Conservation (phyloP, 2,329 filamentous ascomycete genomes). For the Hymenoscyphus scutula region DNA sequence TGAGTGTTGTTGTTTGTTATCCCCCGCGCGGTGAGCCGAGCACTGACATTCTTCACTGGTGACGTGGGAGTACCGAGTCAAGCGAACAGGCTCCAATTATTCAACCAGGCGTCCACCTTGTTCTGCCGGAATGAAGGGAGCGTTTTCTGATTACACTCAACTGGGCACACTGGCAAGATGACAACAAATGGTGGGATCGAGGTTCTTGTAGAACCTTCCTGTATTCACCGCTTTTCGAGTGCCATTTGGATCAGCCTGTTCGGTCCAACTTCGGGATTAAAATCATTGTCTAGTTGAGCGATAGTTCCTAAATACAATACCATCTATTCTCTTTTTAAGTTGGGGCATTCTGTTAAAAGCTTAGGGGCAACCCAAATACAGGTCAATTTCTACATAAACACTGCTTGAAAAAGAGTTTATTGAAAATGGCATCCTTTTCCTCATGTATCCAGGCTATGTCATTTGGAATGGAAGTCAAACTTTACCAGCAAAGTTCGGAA, state of each 20-base stretch:
- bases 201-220: not conserved
- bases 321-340: not conserved
- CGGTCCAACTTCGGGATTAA: not conserved
- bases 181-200: not conserved
- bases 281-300: not conserved
- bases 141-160: not conserved
- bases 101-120: not conserved
- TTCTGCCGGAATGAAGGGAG: not conserved
- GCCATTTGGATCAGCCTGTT: not conserved
- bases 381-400: not conserved
- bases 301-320: not conserved
- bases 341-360: not conserved
- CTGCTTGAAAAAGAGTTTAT: too few species aligned
- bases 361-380: not conserved
- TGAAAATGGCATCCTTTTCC: too few species aligned
- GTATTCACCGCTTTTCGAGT: not conserved
- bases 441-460: too few species aligned
- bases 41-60: not conserved
- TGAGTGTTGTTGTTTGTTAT: conserved; percentile 3
- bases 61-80: not conserved
- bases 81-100: not conserved
- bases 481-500: not conserved
- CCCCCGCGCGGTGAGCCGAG: not conserved
- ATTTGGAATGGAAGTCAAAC: not conserved
- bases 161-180: not conserved